Evolutionary conservation across 2,329 filamentous ascomycete species (phyloP).

Genomic region (Madurella fahalii): DNA sequence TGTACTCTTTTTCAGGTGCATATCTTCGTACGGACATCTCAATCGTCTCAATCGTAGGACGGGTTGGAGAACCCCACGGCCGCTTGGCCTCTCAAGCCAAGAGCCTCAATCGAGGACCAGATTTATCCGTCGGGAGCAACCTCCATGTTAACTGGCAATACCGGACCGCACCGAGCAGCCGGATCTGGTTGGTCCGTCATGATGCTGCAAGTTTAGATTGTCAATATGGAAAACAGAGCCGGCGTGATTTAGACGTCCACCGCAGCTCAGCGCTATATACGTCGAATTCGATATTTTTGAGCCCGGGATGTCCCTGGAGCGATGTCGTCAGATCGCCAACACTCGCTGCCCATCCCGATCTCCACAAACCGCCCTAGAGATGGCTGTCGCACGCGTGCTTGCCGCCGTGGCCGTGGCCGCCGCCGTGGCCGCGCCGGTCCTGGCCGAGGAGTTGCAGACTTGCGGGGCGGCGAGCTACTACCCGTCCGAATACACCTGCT

Average conservation of each 20-base stretch:
- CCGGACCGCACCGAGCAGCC: neutral
- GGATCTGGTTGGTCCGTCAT: neutral
- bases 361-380: neutral
- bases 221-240: neutral
- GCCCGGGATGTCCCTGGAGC: neutral
- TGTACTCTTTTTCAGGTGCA: no score
- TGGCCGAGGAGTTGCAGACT: conserved; percentile 1
- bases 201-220: neutral
- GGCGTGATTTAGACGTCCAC: neutral
- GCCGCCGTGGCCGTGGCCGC: neutral
- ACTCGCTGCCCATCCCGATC: neutral
- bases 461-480: conserved; percentile 16
- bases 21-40: no score
- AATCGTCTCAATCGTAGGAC: no score
- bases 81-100: neutral
- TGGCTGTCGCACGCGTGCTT: neutral
- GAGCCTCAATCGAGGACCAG: neutral
- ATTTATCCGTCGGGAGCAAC: neutral
- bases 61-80: no score
- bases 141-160: neutral
- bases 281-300: neutral
- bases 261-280: neutral
- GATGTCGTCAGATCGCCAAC: neutral
- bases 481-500: conserved; percentile 18
- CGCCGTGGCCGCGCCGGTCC: neutral